phyloP scores from a whole-genome alignment of 495 filamentous ascomycete species.

The Podospora conica region DNA sequence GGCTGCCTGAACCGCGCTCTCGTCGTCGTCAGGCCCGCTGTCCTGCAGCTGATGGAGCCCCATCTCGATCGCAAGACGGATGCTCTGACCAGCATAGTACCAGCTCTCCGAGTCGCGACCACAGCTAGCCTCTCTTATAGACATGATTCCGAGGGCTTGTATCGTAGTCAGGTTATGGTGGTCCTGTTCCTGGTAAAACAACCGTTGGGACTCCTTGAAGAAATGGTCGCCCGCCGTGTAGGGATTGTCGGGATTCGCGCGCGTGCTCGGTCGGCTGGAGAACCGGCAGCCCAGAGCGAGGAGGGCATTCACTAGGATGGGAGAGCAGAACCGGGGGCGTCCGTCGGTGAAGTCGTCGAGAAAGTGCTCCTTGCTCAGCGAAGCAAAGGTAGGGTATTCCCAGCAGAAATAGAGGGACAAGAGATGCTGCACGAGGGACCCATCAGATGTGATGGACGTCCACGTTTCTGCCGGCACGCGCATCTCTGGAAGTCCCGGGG shows the following conservation, averaged over 20 bases:
- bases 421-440: slow-evolving; percentile 53
- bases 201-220: slow-evolving; percentile 56
- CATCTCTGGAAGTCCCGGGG: slow-evolving; percentile 30
- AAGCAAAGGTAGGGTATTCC: slow-evolving; percentile 69
- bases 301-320: slow-evolving; percentile 69
- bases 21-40: slow-evolving; percentile 41
- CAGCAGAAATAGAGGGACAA: slow-evolving; percentile 72
- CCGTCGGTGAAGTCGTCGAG: slow-evolving; percentile 54
- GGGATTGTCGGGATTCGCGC: slow-evolving; percentile 53
- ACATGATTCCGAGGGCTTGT: slow-evolving; percentile 74
- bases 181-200: slow-evolving; percentile 52
- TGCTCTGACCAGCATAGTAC: slow-evolving; percentile 59
- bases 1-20: slow-evolving; percentile 56
- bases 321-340: slow-evolving; percentile 57
- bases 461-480: slow-evolving; percentile 43
- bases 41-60: slow-evolving; percentile 50
- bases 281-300: slow-evolving; percentile 69
- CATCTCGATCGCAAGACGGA: slow-evolving; percentile 61
- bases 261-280: slow-evolving; percentile 57
- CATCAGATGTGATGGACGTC: slow-evolving; percentile 57
- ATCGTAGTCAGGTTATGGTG: slow-evolving; percentile 65
- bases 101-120: slow-evolving; percentile 60
- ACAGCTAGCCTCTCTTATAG: slow-evolving; percentile 57
- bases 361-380: slow-evolving; percentile 69
- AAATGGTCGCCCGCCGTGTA: slow-evolving; percentile 67